Evolutionary conservation across 1,284 basidiomycete genomes (phyloP).

Genomic region (Microbotryum intermedium): DNA sequence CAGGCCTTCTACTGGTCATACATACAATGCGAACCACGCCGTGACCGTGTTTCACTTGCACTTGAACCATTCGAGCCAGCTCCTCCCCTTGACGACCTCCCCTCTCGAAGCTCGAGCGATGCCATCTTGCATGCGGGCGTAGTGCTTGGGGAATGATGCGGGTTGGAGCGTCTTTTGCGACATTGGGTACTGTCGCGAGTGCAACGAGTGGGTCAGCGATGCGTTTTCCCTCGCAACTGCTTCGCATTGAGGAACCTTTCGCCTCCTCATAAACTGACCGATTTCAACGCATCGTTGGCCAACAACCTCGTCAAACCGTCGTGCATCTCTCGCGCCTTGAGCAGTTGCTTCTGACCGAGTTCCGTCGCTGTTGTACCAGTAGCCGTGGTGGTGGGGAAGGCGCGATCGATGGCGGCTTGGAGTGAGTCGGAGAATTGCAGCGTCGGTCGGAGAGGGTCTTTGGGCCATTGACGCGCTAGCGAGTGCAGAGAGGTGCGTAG

Average conservation of each 20-base stretch:
- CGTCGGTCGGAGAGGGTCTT: slow-evolving; percentile 15
- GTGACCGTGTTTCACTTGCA: slow-evolving; percentile 1
- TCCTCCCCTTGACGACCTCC: slow-evolving; percentile 11
- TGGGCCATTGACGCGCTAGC: slow-evolving; percentile 12
- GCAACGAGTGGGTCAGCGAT: too few species aligned
- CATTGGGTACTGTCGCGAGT: slow-evolving; percentile 15
- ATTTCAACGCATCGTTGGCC: slow-evolving; percentile 13
- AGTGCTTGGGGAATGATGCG: slow-evolving; percentile 28
- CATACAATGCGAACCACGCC: not conserved
- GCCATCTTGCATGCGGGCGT: slow-evolving; percentile 17
- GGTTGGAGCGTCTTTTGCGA: slow-evolving; percentile 18
- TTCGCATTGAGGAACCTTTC: not conserved
- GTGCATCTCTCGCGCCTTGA: slow-evolving; percentile 12
- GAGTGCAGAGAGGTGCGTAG: slow-evolving; percentile 9
- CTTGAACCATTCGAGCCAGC: slow-evolving; percentile 16
- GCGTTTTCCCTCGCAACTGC: too few species aligned
- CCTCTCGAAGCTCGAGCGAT: slow-evolving; percentile 11
- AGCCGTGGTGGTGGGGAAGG: not conserved
- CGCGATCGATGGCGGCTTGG: slow-evolving; percentile 14
- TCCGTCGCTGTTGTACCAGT: not conserved
- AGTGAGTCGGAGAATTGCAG: slow-evolving; percentile 18
- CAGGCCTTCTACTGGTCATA: too few species aligned
- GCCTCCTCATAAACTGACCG: slow-evolving; percentile 7
- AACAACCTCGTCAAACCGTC: slow-evolving; percentile 5
- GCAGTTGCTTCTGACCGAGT: slow-evolving; percentile 3